These are phyloP conservation scores for Terana coerulea DNA, from an alignment of 768 basidiomycete species.

Conservation along the genomic window DNA sequence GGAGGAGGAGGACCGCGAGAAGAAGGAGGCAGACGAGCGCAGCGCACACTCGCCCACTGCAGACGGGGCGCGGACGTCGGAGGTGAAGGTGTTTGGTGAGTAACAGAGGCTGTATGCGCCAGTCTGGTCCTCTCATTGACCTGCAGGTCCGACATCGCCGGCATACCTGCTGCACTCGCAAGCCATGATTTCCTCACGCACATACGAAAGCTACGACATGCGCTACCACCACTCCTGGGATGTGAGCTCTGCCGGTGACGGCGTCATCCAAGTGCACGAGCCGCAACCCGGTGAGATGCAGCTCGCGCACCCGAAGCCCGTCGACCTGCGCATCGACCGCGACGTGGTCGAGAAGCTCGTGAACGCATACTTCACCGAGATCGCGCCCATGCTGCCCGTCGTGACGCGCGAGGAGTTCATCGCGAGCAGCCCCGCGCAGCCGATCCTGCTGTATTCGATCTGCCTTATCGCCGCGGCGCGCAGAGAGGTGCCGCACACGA, in stretches of 20 bases:
- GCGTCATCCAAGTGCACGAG: slow-evolving; percentile 79
- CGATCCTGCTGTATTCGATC: slow-evolving; percentile 88
- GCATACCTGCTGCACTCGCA: slow-evolving; percentile 89
- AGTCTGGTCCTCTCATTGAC: slow-evolving; percentile 12
- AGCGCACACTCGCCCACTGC: slow-evolving; percentile 42
- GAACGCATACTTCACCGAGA: slow-evolving; percentile 89
- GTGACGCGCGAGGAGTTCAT: slow-evolving; percentile 88
- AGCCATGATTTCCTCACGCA: slow-evolving; percentile 76
- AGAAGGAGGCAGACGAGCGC: slow-evolving; percentile 17
- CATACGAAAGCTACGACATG: slow-evolving; percentile 85
- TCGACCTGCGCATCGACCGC: slow-evolving; percentile 72
- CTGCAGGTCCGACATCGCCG: slow-evolving; percentile 82
- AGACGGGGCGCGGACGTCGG: slow-evolving; percentile 46
- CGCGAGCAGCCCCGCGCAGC: slow-evolving; percentile 64
- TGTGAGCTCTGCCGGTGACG: slow-evolving; percentile 79
- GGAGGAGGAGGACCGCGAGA: slow-evolving; percentile 34
- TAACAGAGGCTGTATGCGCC: background rate
- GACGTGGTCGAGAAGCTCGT: slow-evolving; percentile 78
- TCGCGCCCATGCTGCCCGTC: slow-evolving; percentile 86
- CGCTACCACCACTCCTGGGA: slow-evolving; percentile 89
- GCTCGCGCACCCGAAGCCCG: slow-evolving; percentile 51
- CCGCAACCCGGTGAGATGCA: slow-evolving; percentile 55
- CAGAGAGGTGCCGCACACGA: slow-evolving; percentile 73
- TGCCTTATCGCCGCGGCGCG: slow-evolving; percentile 89
- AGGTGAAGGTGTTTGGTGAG: slow-evolving; percentile 55